phyloP scores from a whole-genome alignment of 768 basidiomycete species.

The Suillus brevipes region DNA sequence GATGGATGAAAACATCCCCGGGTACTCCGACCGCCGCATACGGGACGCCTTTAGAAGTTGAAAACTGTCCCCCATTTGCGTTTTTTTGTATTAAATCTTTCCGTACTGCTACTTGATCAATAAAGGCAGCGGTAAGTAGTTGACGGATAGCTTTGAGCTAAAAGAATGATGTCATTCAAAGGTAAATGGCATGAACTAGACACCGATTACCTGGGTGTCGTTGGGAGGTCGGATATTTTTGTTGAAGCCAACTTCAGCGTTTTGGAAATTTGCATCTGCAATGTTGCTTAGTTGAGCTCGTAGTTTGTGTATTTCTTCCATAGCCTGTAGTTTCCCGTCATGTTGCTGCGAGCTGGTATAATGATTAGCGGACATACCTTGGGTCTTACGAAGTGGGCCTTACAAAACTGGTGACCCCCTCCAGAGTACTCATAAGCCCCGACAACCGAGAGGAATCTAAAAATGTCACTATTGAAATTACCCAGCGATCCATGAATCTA shows the following conservation, averaged over 20 bases:
- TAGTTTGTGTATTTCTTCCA: constrained; percentile 98
- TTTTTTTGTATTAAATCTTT: constrained; percentile 74
- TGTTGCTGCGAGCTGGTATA: constrained; percentile 1
- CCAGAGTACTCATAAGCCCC: constrained; percentile 95
- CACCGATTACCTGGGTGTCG: constrained; percentile 63
- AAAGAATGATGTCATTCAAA: constrained; percentile 8
- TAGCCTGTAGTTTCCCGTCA: constrained; percentile 57
- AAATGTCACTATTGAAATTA: constrained; percentile 77
- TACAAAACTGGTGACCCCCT: constrained; percentile 78
- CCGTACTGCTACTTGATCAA: constrained; percentile 92
- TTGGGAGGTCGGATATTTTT: constrained; percentile 74
- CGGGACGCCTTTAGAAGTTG: constrained; percentile 76
- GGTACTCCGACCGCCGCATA: constrained; percentile 78
- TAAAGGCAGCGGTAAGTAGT: constrained; percentile 83
- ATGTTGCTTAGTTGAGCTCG: constrained; percentile 86
- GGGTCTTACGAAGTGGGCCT: constrained; percentile 82
- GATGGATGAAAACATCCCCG: constrained; percentile 92
- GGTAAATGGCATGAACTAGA: neutral
- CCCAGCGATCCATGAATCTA: constrained; percentile 83
- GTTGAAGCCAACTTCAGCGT: constrained; percentile 56
- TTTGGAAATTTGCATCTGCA: constrained; percentile 75
- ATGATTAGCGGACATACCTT: constrained; percentile 57
- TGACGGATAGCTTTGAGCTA: constrained; percentile 91
- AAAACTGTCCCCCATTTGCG: constrained; percentile 62
- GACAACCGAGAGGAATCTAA: constrained; percentile 88